Evolutionary conservation across 2,329 filamentous ascomycete genomes (phyloP).

Genomic region (Plenodomus biglobosus): DNA sequence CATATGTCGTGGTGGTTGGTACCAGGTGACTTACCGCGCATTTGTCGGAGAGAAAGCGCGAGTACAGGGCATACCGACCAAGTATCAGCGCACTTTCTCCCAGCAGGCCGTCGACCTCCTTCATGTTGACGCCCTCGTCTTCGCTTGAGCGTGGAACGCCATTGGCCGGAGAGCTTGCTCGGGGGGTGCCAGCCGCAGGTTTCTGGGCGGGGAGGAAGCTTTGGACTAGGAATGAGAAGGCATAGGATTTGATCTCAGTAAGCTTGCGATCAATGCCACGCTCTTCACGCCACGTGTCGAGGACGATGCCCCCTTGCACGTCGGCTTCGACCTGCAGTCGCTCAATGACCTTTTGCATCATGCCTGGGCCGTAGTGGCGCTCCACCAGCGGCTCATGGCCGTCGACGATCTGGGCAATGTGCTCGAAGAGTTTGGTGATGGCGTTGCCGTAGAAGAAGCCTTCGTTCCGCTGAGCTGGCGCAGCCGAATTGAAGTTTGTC

Average conservation of each 20-base stretch:
- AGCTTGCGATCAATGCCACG: conserved; percentile 79
- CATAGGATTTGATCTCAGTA: conserved; percentile 95
- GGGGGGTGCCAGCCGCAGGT: conserved; percentile 61
- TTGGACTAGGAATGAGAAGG: conserved; percentile 94
- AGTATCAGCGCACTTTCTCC: conserved; percentile 92
- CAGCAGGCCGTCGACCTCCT: conserved; percentile 84
- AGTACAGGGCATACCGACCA: conserved; percentile 88
- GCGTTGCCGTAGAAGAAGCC: conserved; percentile 90
- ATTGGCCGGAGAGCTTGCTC: conserved; percentile 73
- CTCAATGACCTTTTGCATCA: conserved; percentile 94
- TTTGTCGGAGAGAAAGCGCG: conserved; percentile 83
- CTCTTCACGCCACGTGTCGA: conserved; percentile 95
- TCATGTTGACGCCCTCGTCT: conserved; percentile 95
- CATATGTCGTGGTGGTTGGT: not conserved
- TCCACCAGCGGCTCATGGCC: conserved; percentile 88
- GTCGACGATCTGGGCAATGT: conserved; percentile 95
- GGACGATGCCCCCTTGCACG: conserved; percentile 90
- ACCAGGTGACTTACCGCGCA: conserved; percentile 64
- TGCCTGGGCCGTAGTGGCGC: conserved; percentile 86
- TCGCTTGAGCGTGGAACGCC: conserved; percentile 65
- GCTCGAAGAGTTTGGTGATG: conserved; percentile 90
- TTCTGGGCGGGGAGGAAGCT: conserved; percentile 80
- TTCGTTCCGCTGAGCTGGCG: conserved; percentile 65
- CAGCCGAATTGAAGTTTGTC: conserved; percentile 72
- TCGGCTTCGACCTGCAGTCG: conserved; percentile 91